Evolutionary conservation across 345 rosid genomes (phyloP), one percentile per base, ranked within the genome.

Genomic region (Eucalyptus fibrosa): DNA sequence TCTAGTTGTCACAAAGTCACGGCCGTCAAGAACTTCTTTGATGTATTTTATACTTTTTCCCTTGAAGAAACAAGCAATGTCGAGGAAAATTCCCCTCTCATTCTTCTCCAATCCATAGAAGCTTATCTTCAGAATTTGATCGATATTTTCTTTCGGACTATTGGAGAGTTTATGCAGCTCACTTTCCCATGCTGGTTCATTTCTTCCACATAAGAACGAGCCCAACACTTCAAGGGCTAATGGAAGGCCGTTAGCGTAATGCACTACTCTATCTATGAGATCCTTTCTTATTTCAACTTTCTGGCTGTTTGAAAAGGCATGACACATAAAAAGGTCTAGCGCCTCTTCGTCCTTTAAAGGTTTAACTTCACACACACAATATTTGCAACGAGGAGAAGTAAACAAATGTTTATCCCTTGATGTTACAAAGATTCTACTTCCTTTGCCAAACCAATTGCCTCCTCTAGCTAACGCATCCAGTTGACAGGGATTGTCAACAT

Each of bases 111-210:
- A 3, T 51, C 55, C 55, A 0, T 51, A 2, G 9, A 17, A 51
- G 55, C 55, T 51, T 51, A 0, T 51, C 9, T 1, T 51, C 1
- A 51, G 3, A 51, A 51, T 0, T 7, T 0, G 3, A 7, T 51
- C 0, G 3, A 51, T 51, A 7, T 6, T 0, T 7, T 51, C 0
- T 9, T 2, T 0, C 17, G 55, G 21, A 17, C 55, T 0, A 0
- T 18, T 51, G 55, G 55, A 51, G 55, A 51, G 21, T 0, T 7
- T 1, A 0, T 0, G 4, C 55, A 51, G 55, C 0, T 0, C 3
- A 51, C 55, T 51, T 51, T 18, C 1, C 55, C 55, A 51, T 3
- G 1, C 23, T 7, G 55, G 4, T 17, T 51, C 55, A 0, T 18
- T 0, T 3, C 3, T 51, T 51, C 2, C 9, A 51, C 1, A 1